A percentile compares a stretch with the other conserved stretches of the same genome.
Evolutionary conservation across 257 asterid genomes (phyloP).

Genomic region (Forsythia viridissima): DNA sequence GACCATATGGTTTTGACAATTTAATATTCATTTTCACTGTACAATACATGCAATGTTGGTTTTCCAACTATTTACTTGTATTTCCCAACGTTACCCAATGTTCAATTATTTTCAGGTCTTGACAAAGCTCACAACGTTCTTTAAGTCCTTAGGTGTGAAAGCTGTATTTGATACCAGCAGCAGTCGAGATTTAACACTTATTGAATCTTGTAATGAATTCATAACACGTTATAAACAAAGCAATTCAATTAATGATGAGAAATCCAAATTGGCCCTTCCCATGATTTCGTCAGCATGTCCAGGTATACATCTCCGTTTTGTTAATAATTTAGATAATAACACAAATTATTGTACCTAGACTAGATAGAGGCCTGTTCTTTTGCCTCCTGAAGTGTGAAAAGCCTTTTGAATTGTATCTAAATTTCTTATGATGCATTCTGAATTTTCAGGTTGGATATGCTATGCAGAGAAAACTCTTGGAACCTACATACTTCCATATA

Average conservation of each 20-base stretch:
- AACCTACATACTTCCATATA: constrained; percentile 85
- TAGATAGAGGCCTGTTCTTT: background rate
- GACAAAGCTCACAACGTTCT: constrained; percentile 76
- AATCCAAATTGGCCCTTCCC: constrained; percentile 53
- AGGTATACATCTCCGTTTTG: constrained; percentile 41
- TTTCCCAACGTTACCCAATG: constrained; percentile 9
- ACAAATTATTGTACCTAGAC: background rate
- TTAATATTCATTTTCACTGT: constrained; percentile 8
- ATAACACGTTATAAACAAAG: constrained; percentile 62
- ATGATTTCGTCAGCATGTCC: constrained; percentile 98
- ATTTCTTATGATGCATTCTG: constrained; percentile 16
- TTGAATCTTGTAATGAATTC: constrained; percentile 91
- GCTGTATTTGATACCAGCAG: constrained; percentile 92
- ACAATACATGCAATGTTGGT: constrained; percentile 10
- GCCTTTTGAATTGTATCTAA: constrained; percentile 1
- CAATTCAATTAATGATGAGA: constrained; percentile 43
- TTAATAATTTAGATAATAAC: background rate
- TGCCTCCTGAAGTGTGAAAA: background rate
- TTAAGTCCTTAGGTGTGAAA: constrained; percentile 87
- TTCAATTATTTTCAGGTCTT: constrained; percentile 52
- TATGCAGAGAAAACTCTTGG: constrained; percentile 99
- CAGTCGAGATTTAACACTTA: constrained; percentile 84
- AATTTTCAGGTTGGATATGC: constrained; percentile 91
- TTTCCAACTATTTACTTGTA: constrained; percentile 10
- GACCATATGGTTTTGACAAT: background rate